Percentiles rank a stretch among this genome's conserved stretches.
These are phyloP conservation scores for Kitagawia praeruptora DNA, from an alignment of 129 eudicot genomes.

Conservation along the genomic window DNA sequence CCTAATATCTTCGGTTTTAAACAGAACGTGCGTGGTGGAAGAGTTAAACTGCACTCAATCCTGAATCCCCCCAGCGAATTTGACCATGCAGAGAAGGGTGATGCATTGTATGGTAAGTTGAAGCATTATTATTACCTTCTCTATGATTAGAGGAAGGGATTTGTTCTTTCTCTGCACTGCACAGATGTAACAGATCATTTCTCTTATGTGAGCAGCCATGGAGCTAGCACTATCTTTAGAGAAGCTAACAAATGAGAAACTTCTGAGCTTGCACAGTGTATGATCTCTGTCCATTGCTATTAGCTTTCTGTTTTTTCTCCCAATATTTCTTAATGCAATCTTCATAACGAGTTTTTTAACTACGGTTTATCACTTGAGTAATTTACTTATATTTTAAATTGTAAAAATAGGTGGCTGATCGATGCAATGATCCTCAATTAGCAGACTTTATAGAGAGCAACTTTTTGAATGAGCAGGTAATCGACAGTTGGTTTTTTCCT, in stretches of 20 bases:
- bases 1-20: neutral
- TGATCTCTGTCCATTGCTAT: neutral
- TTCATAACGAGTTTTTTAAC: neutral
- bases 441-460: conserved; percentile 76
- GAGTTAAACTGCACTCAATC: conserved; percentile 55
- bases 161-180: neutral
- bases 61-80: conserved; percentile 60
- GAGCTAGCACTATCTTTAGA: conserved; percentile 87
- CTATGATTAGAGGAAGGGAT: neutral
- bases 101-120: conserved; percentile 71
- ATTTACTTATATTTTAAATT: neutral
- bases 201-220: conserved; percentile 53
- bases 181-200: neutral
- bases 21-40: conserved; percentile 88
- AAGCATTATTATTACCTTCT: neutral
- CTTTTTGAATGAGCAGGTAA: conserved; percentile 80
- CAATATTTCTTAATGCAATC: neutral
- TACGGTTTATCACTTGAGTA: neutral
- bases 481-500: neutral
- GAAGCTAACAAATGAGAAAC: conserved; percentile 75
- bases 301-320: neutral
- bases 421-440: conserved; percentile 73
- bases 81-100: conserved; percentile 86
- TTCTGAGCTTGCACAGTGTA: conserved; percentile 63
- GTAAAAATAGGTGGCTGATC: conserved; percentile 52